Evolutionary conservation across 176 grass and related monocot species (phyloP).

Genomic region (Bromus sterilis): DNA sequence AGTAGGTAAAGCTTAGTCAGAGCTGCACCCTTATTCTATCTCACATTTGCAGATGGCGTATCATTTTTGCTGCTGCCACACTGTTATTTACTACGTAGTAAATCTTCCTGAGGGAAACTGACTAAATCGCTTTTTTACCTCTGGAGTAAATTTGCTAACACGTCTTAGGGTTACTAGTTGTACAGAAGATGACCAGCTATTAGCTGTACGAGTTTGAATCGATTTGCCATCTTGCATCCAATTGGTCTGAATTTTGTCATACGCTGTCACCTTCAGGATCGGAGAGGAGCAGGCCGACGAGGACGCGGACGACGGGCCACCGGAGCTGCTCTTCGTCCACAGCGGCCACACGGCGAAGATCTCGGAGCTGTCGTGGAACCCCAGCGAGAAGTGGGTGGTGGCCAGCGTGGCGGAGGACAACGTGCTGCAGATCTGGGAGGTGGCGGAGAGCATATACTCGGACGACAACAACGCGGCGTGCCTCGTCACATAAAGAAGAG

Average conservation of each 20-base stretch:
- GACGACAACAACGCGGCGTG: conserved; percentile 36
- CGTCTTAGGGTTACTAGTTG: background rate
- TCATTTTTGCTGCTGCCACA: background rate
- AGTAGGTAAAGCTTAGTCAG: conserved; percentile 46
- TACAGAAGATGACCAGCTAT: background rate
- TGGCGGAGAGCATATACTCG: conserved; percentile 82
- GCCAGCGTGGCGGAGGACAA: conserved; percentile 85
- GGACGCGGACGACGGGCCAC: conserved; percentile 74
- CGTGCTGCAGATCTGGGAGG: conserved; percentile 83
- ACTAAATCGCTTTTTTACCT: too few species aligned
- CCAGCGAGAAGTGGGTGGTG: conserved; percentile 58
- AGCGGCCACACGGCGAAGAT: conserved; percentile 85
- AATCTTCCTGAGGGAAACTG: background rate
- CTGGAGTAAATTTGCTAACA: background rate
- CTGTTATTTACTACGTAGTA: background rate
- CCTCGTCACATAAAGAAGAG: background rate
- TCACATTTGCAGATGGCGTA: background rate
- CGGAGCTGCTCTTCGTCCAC: conserved; percentile 81
- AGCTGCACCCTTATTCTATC: background rate
- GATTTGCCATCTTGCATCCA: background rate
- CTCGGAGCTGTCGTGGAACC: conserved; percentile 86
- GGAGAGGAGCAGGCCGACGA: conserved; percentile 90
- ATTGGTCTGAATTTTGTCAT: background rate
- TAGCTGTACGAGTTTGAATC: background rate
- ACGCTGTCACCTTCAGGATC: conserved; percentile 37